Conservation (phyloP, 1,139 yeast genomes). For the Nakaseomyces delphensis region DNA sequence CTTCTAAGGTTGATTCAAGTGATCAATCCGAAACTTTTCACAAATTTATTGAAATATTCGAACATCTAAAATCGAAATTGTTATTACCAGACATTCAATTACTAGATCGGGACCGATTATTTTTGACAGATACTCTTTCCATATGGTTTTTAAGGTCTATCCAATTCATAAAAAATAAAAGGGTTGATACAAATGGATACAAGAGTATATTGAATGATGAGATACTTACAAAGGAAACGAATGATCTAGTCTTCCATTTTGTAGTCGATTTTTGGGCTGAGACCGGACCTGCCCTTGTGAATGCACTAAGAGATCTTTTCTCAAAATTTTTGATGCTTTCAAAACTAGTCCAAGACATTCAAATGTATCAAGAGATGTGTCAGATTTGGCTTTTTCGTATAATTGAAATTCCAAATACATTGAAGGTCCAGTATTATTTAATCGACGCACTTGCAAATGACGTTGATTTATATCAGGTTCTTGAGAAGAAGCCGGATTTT, state of each 20-base stretch:
- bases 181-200: conserved; percentile 11
- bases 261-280: conserved; percentile 64
- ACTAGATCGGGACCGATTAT: conserved; percentile 29
- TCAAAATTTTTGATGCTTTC: conserved; percentile 41
- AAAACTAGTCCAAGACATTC: conserved; percentile 22
- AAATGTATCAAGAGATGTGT: conserved; percentile 26
- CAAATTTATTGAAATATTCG: conserved; percentile 10
- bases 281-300: conserved; percentile 60
- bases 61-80: conserved; percentile 7
- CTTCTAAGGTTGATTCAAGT: conserved; percentile 12
- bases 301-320: conserved; percentile 55
- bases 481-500: conserved; percentile 40
- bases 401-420: conserved; percentile 39
- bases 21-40: conserved; percentile 9
- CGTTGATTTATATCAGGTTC: conserved; percentile 36
- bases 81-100: not conserved
- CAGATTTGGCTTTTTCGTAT: conserved; percentile 40
- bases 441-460: conserved; percentile 48
- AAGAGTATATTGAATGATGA: conserved; percentile 16
- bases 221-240: conserved; percentile 23
- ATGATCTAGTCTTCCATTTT: conserved; percentile 42
- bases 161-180: conserved; percentile 17
- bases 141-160: conserved; percentile 52
- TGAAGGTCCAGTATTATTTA: conserved; percentile 52
- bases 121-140: conserved; percentile 51